Evolutionary conservation across 371 early-diverging fungal species (phyloP).

Genomic region (Rhizopus delemar): DNA sequence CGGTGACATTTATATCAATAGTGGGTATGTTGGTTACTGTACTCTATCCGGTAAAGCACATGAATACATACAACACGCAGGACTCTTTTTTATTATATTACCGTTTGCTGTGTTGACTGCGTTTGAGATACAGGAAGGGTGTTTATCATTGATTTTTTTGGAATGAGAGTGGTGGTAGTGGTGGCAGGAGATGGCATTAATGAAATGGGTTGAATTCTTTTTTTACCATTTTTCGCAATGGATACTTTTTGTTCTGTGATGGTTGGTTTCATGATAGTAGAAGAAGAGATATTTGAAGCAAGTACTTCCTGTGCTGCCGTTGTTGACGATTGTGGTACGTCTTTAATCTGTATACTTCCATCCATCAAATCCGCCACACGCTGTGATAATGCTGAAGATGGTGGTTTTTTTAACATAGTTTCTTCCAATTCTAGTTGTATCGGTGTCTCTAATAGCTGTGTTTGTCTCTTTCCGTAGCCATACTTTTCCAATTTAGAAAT

Average conservation of each 20-base stretch:
- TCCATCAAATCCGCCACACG: slow-evolving; percentile 55
- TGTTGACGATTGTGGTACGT: slow-evolving; percentile 11
- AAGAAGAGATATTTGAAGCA: slow-evolving; percentile 4
- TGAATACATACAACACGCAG: not conserved
- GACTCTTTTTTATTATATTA: not conserved
- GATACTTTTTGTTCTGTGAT: slow-evolving; percentile 61
- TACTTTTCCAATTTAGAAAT: slow-evolving; percentile 61
- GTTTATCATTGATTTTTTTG: not conserved
- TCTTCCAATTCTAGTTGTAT: slow-evolving; percentile 67
- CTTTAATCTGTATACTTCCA: slow-evolving; percentile 17
- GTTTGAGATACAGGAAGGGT: not conserved
- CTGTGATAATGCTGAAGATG: slow-evolving; percentile 34
- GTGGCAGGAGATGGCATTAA: slow-evolving; percentile 21
- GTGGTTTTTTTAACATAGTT: slow-evolving; percentile 25
- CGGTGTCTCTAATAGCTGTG: slow-evolving; percentile 62
- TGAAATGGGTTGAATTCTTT: slow-evolving; percentile 76
- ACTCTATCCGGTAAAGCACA: not conserved
- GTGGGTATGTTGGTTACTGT: slow-evolving; percentile 24
- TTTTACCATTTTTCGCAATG: slow-evolving; percentile 75
- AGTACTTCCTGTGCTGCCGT: slow-evolving; percentile 3
- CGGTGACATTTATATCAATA: slow-evolving; percentile 39
- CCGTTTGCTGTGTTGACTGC: not conserved
- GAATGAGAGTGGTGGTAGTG: not conserved
- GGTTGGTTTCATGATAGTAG: slow-evolving; percentile 8
- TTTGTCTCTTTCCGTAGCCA: slow-evolving; percentile 67